Evolutionary conservation across 2,329 filamentous ascomycete species (phyloP), one percentile per base, ranked within the genome.

Genomic region (Fusarium mundagurra): DNA sequence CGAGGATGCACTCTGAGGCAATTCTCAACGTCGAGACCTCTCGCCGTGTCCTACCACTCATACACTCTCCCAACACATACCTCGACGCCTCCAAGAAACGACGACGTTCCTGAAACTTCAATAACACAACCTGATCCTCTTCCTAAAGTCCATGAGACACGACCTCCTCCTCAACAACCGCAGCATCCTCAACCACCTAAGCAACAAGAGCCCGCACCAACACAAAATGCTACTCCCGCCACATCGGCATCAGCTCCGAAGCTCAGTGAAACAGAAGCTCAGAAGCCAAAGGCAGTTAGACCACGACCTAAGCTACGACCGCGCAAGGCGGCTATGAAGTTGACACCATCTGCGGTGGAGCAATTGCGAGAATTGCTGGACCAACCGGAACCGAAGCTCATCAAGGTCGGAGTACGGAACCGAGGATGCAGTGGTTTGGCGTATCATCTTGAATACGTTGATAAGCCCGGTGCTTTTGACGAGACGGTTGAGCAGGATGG

Each of bases 401-500:
- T 99, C 82, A 92, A 96, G 78, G 94, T 99, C 11, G 95, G 96
- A 18, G 96, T 98, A 71, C 94, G 93, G 83, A 98, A 98, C 83
- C 90, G 94, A 74, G 96, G 96, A 16, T 99, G 96, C 84, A 98
- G 95, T 60, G 96, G 96, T 22, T 86, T 98, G 75, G 93, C 95
- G 38, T 99, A 99, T 82, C 91, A 98, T 80, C 86, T 99, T 34
- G 95, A 98, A 84, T 99, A 96, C 78, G 96, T 98, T 57, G 95
- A 98, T 78, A 95, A 95, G 86, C 90, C 96, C 0, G 94, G 92
- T 8, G 87, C 89, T 43, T 96, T 98, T 78, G 96, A 99, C 79
- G 96, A 99, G 83, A 88, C 92, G 59, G 94, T 99, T 3, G 95
- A 97, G 81, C 96, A 99, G 82, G 96, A 98, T 79, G 96, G 96